Conservation (phyloP, 495 filamentous ascomycete species). For the Aspergillus campestris region DNA sequence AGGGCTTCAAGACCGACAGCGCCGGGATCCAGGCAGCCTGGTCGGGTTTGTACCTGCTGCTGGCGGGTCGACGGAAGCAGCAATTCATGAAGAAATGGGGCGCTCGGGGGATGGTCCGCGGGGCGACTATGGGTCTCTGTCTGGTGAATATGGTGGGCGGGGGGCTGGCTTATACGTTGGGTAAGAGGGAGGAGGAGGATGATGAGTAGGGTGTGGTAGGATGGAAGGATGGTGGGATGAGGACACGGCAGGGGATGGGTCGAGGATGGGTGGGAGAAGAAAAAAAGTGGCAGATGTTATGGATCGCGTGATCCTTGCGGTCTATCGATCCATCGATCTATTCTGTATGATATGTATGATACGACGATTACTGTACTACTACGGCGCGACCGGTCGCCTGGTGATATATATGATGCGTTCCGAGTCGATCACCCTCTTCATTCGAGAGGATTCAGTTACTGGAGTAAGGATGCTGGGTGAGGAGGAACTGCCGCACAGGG, state of each 20-base stretch:
- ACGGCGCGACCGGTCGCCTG: too few species aligned
- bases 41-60: constrained; percentile 74
- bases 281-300: neutral
- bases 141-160: constrained; percentile 61
- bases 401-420: too few species aligned
- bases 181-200: constrained; percentile 45
- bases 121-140: constrained; percentile 62
- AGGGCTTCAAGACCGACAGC: constrained; percentile 68
- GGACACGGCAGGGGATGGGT: too few species aligned
- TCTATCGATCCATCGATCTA: neutral
- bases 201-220: constrained; percentile 20
- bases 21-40: constrained; percentile 81
- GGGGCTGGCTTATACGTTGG: constrained; percentile 62
- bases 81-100: constrained; percentile 53
- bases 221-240: too few species aligned
- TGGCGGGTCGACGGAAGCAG: constrained; percentile 59
- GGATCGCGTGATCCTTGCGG: neutral
- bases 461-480: constrained; percentile 29
- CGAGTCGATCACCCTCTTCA: neutral
- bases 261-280: neutral
- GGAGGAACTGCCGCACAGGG: constrained; percentile 51
- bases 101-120: constrained; percentile 60
- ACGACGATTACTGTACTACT: too few species aligned
- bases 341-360: neutral
- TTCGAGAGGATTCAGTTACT: neutral